These are phyloP conservation scores for Starmerella etchellsii DNA, from an alignment of 805 yeast species.

Conservation along the genomic window DNA sequence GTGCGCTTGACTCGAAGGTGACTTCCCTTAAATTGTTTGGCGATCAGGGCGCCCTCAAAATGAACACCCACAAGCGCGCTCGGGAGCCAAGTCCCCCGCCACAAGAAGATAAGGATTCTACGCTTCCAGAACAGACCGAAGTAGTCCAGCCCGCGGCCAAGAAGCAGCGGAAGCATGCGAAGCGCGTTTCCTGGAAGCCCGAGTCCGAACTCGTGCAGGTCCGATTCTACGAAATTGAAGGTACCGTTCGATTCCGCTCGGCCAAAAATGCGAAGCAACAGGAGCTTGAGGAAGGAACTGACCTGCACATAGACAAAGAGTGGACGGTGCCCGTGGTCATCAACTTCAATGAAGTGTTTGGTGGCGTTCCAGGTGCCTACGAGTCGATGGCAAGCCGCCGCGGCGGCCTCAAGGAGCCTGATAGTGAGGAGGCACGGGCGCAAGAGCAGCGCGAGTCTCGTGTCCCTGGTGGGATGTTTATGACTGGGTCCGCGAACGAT, in stretches of 20 bases:
- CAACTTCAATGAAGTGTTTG: slow-evolving; percentile 13
- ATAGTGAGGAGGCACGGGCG: slow-evolving; percentile 21
- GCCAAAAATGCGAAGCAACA: slow-evolving; percentile 14
- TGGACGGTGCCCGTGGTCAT: slow-evolving; percentile 22
- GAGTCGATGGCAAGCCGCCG: slow-evolving; percentile 22
- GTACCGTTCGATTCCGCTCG: slow-evolving; percentile 17
- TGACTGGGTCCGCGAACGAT: slow-evolving; percentile 15
- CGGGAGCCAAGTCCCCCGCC: slow-evolving; percentile 2
- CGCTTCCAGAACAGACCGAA: not conserved
- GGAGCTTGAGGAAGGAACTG: slow-evolving; percentile 18
- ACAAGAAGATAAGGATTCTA: not conserved
- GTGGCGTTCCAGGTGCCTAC: slow-evolving; percentile 6
- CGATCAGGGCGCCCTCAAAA: slow-evolving; percentile 7
- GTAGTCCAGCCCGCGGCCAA: slow-evolving; percentile 3
- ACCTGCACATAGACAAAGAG: slow-evolving; percentile 7
- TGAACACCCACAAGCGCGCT: slow-evolving; percentile 12
- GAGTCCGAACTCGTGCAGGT: slow-evolving; percentile 25
- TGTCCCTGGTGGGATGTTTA: slow-evolving; percentile 16
- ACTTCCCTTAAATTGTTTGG: slow-evolving; percentile 11
- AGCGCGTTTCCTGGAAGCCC: slow-evolving; percentile 26
- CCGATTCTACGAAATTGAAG: slow-evolving; percentile 22
- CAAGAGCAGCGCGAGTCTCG: slow-evolving; percentile 22
- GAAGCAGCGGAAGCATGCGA: slow-evolving; percentile 15
- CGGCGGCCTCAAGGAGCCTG: slow-evolving; percentile 24
- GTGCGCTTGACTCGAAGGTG: not conserved